These are phyloP conservation scores for Colletotrichum neosansevieriae DNA, from an alignment of 2,329 filamentous ascomycete genomes.

Conservation along the genomic window DNA sequence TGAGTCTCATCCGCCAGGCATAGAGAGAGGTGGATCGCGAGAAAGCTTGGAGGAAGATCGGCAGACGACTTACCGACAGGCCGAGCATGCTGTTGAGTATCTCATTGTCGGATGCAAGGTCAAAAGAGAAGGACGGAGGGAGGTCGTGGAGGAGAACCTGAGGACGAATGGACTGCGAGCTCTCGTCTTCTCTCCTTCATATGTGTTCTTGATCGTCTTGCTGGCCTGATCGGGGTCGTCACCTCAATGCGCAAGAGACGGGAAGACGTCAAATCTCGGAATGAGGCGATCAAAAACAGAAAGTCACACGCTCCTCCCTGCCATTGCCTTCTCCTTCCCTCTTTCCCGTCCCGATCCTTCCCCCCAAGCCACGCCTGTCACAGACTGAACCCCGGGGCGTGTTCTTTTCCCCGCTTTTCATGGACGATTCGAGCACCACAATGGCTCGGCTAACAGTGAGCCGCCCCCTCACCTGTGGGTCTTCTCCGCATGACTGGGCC, in stretches of 20 bases:
- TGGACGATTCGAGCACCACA: background rate
- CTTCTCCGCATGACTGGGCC: slow-evolving; percentile 35
- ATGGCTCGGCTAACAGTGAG: slow-evolving; percentile 19
- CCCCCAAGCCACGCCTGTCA: slow-evolving; percentile 13
- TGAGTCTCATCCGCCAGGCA: background rate
- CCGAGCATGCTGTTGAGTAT: slow-evolving; percentile 42
- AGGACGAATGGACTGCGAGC: background rate
- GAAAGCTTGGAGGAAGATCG: background rate
- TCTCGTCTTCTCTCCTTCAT: background rate
- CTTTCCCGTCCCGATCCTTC: background rate
- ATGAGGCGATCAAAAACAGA: slow-evolving; percentile 20
- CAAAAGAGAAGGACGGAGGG: background rate
- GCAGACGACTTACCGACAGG: slow-evolving; percentile 39
- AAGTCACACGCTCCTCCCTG: slow-evolving; percentile 28
- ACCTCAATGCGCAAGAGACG: background rate
- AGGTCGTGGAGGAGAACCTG: background rate
- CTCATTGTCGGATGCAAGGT: slow-evolving; percentile 28
- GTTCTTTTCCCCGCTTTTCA: slow-evolving; percentile 31
- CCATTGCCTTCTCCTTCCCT: background rate
- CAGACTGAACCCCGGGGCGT: background rate
- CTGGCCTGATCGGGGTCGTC: background rate
- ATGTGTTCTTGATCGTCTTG: slow-evolving; percentile 2
- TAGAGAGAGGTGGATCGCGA: background rate
- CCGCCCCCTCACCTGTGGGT: slow-evolving; percentile 18
- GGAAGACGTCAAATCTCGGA: slow-evolving; percentile 1